phyloP scores from a whole-genome alignment of 768 basidiomycete species.

The Baorangia bicolor region DNA sequence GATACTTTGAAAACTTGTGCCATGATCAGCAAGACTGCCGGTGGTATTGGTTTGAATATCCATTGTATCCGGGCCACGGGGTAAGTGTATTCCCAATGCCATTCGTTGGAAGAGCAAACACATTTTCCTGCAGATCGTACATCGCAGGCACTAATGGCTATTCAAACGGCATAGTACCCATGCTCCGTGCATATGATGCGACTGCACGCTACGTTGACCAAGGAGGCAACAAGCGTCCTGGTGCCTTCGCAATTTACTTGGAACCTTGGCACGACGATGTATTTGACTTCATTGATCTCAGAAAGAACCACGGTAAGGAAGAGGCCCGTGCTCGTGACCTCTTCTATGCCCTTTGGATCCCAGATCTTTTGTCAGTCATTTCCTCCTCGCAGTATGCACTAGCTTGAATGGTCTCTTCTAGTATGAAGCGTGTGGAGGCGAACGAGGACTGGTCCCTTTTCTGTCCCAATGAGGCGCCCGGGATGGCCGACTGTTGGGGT shows the following conservation, averaged over 20 bases:
- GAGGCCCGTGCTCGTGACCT: conserved; percentile 94
- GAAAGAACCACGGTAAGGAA: conserved; percentile 99
- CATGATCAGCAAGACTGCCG: conserved; percentile 99
- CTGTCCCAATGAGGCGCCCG: conserved; percentile 96
- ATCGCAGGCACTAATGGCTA: conserved; percentile 99
- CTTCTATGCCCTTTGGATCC: conserved; percentile 98
- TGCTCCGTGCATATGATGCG: conserved; percentile 97
- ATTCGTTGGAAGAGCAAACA: neutral
- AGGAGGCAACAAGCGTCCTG: conserved; percentile 98
- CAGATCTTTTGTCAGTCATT: conserved; percentile 83
- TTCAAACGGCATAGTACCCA: conserved; percentile 98
- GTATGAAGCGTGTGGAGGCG: conserved; percentile 95
- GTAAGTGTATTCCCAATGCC: conserved; percentile 40
- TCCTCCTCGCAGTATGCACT: too few relatives aligned
- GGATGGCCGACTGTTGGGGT: conserved; percentile 83
- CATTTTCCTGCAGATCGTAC: conserved; percentile 65
- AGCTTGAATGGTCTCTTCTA: conserved; percentile 27
- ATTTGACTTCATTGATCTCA: conserved; percentile 95
- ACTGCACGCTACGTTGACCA: conserved; percentile 99
- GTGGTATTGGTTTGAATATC: conserved; percentile 94
- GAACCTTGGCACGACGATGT: conserved; percentile 99
- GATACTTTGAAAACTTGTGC: conserved; percentile 98
- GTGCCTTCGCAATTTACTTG: conserved; percentile 96
- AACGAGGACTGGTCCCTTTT: conserved; percentile 93
- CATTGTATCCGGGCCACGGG: conserved; percentile 96